These are phyloP conservation scores for Flagelloscypha sp. DNA, from an alignment of 768 basidiomycete genomes.

Conservation along the genomic window DNA sequence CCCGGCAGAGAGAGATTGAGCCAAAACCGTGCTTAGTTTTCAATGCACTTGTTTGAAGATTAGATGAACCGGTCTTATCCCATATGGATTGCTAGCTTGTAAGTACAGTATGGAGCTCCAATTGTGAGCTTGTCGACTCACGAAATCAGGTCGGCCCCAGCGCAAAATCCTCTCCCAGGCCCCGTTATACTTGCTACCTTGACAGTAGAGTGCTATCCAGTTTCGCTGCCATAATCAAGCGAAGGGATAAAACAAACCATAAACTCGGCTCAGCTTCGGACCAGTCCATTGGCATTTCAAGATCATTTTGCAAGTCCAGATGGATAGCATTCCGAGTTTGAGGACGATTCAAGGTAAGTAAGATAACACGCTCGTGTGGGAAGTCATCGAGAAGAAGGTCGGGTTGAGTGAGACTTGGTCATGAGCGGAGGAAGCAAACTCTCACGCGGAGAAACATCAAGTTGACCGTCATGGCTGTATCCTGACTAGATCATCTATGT, in stretches of 20 bases:
- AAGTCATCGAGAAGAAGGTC: conserved; percentile 17
- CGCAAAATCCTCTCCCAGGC: conserved; percentile 65
- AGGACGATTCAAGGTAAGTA: conserved; percentile 61
- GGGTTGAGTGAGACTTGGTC: too few species aligned
- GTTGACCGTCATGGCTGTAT: too few species aligned
- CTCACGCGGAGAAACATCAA: too few species aligned
- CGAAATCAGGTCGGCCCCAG: conserved; percentile 76
- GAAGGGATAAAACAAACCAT: conserved; percentile 48
- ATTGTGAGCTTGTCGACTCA: too few species aligned
- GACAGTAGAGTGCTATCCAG: conserved; percentile 2
- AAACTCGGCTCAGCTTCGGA: conserved; percentile 63
- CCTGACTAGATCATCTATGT: too few species aligned
- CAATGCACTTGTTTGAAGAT: conserved; percentile 56
- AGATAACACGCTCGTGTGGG: conserved; percentile 42
- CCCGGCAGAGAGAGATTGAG: conserved; percentile 63
- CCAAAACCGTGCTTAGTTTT: conserved; percentile 78
- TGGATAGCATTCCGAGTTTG: conserved; percentile 68
- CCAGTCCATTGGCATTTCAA: conserved; percentile 53
- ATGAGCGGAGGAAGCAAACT: too few species aligned
- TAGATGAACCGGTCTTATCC: too few species aligned
- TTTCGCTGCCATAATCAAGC: neutral
- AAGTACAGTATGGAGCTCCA: conserved; percentile 38
- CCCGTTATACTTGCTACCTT: conserved; percentile 77
- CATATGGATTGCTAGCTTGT: neutral
- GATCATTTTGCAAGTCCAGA: conserved; percentile 43